Percentiles rank a stretch among this genome's conserved stretches.
Evolutionary conservation across 2,329 filamentous ascomycete genomes (phyloP).

Genomic region (Arthrobotrys conoides): DNA sequence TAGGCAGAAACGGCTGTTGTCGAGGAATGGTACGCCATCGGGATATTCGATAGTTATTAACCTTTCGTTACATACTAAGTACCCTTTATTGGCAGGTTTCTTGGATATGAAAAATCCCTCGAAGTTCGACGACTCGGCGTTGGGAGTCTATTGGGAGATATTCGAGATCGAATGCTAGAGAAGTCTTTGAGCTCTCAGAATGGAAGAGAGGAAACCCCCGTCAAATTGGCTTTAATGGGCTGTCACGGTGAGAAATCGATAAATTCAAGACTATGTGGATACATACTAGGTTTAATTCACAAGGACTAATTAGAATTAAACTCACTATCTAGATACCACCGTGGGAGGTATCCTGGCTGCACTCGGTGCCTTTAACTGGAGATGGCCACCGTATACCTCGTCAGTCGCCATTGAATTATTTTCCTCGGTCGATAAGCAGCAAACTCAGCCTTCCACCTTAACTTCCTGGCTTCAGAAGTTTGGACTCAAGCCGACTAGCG

Average conservation of each 20-base stretch:
- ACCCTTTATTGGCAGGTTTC: conserved; percentile 73
- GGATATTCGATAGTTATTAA: background rate
- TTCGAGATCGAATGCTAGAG: conserved; percentile 81
- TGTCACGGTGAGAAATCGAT: conserved; percentile 61
- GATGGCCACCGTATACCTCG: conserved; percentile 94
- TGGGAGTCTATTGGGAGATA: conserved; percentile 84
- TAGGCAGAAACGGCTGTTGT: conserved; percentile 33
- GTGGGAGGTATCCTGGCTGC: conserved; percentile 83
- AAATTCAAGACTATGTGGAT: too few species aligned
- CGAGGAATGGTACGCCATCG: conserved; percentile 46
- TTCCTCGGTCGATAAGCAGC: conserved; percentile 67
- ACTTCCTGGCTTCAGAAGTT: conserved; percentile 54
- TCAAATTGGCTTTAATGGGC: conserved; percentile 63
- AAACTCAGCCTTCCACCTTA: conserved; percentile 24
- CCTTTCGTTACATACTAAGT: background rate
- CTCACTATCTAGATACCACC: conserved; percentile 80
- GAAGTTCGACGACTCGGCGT: conserved; percentile 94
- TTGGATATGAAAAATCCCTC: conserved; percentile 83
- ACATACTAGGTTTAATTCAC: background rate
- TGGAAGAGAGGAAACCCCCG: conserved; percentile 68
- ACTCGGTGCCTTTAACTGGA: conserved; percentile 81
- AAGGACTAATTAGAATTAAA: background rate
- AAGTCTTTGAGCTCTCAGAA: conserved; percentile 73
- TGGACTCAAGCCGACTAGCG: conserved; percentile 35
- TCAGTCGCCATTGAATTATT: conserved; percentile 94